Evolutionary conservation across 2,329 filamentous ascomycete genomes (phyloP).

Genomic region (Chalaropsis ovoidea): DNA sequence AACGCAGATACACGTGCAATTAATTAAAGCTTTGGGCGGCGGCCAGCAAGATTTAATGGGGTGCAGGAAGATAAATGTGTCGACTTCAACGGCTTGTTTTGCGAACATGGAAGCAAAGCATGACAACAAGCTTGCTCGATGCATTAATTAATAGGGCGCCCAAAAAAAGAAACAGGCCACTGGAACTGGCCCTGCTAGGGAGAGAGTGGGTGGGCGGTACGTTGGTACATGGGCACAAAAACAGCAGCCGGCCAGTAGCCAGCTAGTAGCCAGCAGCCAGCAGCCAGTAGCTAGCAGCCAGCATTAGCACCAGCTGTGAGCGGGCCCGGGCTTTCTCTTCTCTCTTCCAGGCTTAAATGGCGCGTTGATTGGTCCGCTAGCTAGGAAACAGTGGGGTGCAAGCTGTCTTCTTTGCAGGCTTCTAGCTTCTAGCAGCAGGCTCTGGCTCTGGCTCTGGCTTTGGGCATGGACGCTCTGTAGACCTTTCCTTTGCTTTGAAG

Average conservation of each 20-base stretch:
- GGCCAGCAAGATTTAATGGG: not conserved
- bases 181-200: not conserved
- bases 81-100: slow-evolving; percentile 3
- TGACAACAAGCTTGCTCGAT: not conserved
- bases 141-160: not conserved
- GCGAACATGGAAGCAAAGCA: not conserved
- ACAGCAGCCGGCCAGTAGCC: not conserved
- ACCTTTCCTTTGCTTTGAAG: not conserved
- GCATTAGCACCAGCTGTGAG: too few relatives aligned
- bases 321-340: not conserved
- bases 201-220: not conserved
- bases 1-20: slow-evolving; percentile 2
- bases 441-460: not conserved
- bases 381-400: not conserved
- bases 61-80: slow-evolving; percentile 4
- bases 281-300: too few relatives aligned
- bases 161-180: slow-evolving; percentile 7
- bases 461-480: not conserved
- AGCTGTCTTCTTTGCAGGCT: slow-evolving; percentile 1
- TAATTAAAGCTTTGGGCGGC: not conserved
- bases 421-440: not conserved
- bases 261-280: too few relatives aligned
- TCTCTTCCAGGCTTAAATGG: not conserved
- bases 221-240: not conserved
- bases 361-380: not conserved